Evolutionary conservation across 2,329 filamentous ascomycete species (phyloP).

Genomic region (Claviceps humidiphila): DNA sequence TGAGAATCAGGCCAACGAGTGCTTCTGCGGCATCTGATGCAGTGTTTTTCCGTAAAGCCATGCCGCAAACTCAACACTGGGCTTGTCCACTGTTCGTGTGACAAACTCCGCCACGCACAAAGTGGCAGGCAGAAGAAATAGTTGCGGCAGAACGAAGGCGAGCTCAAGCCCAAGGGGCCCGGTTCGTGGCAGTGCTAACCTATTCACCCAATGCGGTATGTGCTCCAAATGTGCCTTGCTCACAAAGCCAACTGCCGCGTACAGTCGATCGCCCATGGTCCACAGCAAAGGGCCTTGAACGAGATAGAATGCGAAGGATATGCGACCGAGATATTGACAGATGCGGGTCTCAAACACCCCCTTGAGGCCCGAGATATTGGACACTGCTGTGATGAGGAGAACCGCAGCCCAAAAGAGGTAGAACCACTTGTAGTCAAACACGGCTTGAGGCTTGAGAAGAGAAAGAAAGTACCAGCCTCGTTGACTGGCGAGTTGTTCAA

Average conservation of each 20-base stretch:
- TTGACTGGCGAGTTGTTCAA: conserved; percentile 35
- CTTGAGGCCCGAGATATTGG: conserved; percentile 44
- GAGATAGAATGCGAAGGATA: conserved; percentile 51
- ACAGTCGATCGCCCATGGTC: conserved; percentile 48
- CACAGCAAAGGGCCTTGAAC: conserved; percentile 50
- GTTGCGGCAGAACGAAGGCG: conserved; percentile 43
- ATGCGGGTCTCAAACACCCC: conserved; percentile 44
- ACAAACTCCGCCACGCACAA: conserved; percentile 44
- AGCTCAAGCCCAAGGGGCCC: conserved; percentile 50
- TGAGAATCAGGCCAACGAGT: neutral
- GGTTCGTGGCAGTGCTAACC: conserved; percentile 36
- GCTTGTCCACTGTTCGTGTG: conserved; percentile 44
- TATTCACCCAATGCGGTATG: conserved; percentile 43
- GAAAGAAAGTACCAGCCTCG: conserved; percentile 50
- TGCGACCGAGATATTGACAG: conserved; percentile 47
- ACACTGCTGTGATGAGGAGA: conserved; percentile 40
- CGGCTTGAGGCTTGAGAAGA: conserved; percentile 49
- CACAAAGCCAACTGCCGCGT: conserved; percentile 45
- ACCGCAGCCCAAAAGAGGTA: conserved; percentile 49
- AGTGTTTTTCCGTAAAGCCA: conserved; percentile 41
- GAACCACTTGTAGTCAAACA: conserved; percentile 56
- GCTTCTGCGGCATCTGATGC: neutral
- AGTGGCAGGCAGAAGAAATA: conserved; percentile 46
- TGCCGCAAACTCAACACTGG: conserved; percentile 41
- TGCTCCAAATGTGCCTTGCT: conserved; percentile 33